These are phyloP conservation scores for Dryas integrifolia DNA, from an alignment of 331 rosid species.

Conservation along the genomic window DNA sequence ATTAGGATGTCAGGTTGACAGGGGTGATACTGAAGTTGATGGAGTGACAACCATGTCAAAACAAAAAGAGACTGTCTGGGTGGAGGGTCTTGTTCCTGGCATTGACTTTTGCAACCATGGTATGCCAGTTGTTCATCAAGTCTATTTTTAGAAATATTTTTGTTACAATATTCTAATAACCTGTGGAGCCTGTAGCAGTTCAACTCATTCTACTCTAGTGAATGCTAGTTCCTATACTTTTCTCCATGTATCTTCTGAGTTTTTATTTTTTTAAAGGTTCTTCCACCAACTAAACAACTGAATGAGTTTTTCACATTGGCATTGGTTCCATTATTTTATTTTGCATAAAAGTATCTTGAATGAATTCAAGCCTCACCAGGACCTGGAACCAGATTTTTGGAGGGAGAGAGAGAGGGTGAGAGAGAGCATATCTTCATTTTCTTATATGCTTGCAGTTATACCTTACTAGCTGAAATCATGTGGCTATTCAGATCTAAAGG, in stretches of 20 bases:
- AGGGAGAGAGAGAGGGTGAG: background rate
- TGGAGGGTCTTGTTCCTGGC: constrained; percentile 98
- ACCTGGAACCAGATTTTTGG: background rate
- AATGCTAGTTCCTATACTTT: background rate
- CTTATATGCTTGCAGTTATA: constrained; percentile 2
- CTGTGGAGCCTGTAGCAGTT: background rate
- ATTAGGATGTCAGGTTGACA: constrained; percentile 47
- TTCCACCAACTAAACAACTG: background rate
- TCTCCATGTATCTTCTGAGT: background rate
- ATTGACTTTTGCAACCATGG: constrained; percentile 98
- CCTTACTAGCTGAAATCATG: constrained; percentile 25
- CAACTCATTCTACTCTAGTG: background rate
- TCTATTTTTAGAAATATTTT: background rate
- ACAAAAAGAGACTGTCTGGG: constrained; percentile 69
- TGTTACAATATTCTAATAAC: background rate
- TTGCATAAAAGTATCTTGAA: no score
- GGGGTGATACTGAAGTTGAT: constrained; percentile 37
- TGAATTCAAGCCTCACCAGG: background rate
- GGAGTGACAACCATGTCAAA: constrained; percentile 35
- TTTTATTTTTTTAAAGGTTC: background rate
- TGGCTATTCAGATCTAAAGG: constrained; percentile 62
- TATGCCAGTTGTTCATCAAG: constrained; percentile 25
- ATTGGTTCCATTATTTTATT: background rate
- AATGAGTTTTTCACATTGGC: background rate
- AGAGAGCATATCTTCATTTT: background rate